phyloP scores from a whole-genome alignment of 352 stramenopile species.

The Elongisporangium undulatum region DNA sequence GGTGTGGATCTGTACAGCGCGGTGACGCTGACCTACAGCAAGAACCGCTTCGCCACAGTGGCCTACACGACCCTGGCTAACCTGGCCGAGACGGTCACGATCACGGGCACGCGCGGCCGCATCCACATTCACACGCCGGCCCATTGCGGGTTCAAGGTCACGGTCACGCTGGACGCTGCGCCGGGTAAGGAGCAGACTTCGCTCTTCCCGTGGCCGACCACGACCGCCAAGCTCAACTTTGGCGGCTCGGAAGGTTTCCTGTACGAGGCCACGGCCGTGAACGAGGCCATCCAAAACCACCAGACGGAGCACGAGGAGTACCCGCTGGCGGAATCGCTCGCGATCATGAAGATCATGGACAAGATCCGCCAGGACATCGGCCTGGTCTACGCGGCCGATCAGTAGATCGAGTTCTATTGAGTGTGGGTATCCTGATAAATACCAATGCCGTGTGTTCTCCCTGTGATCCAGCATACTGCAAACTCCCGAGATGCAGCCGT shows the following conservation, averaged over 20 bases:
- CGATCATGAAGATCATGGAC: conserved; percentile 62
- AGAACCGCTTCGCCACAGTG: conserved; percentile 43
- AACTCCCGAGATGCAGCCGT: no score
- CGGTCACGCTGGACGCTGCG: conserved; percentile 9
- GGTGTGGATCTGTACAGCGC: conserved; percentile 53
- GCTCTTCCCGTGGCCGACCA: conserved; percentile 33
- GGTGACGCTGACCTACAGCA: conserved; percentile 51
- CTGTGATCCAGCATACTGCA: no score
- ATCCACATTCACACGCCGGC: conserved; percentile 49
- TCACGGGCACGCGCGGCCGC: conserved; percentile 59
- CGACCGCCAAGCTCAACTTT: conserved; percentile 41
- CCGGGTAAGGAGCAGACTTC: conserved; percentile 23
- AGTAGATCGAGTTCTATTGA: neutral
- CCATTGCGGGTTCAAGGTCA: conserved; percentile 49
- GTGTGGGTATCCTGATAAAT: no score
- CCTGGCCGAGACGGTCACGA: conserved; percentile 62
- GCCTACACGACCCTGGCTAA: conserved; percentile 66
- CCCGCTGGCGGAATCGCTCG: conserved; percentile 47
- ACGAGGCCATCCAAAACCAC: conserved; percentile 43
- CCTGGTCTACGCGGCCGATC: conserved; percentile 28
- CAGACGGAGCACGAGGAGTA: conserved; percentile 43
- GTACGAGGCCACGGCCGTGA: conserved; percentile 71
- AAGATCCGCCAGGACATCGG: conserved; percentile 48
- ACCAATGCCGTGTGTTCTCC: no score
- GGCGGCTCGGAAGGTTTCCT: conserved; percentile 57